Evolutionary conservation across 2,329 filamentous ascomycete species (phyloP).

Genomic region (Helminthosporium solani): DNA sequence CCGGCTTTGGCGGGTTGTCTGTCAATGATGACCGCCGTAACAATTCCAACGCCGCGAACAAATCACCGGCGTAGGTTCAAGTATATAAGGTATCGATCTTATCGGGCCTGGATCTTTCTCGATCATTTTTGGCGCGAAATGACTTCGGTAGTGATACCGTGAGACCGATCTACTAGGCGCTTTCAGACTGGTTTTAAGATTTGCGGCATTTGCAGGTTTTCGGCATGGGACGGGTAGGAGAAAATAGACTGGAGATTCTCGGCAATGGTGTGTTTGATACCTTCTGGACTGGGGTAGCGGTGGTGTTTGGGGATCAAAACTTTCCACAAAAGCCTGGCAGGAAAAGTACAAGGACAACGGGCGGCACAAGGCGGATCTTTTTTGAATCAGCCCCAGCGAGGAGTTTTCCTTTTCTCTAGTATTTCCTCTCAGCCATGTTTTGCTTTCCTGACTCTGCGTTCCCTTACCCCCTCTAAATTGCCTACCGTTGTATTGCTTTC

Average conservation of each 20-base stretch:
- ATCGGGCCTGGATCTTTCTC: conserved; percentile 35
- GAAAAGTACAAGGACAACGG: conserved; percentile 31
- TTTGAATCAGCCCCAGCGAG: conserved; percentile 17
- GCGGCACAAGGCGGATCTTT: conserved; percentile 26
- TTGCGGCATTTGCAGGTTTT: conserved; percentile 42
- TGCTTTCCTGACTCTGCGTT: conserved; percentile 4
- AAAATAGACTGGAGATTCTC: conserved; percentile 42
- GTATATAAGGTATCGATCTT: conserved; percentile 39
- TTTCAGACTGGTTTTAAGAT: conserved; percentile 38
- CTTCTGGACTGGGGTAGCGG: conserved; percentile 26
- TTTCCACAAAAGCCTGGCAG: conserved; percentile 34
- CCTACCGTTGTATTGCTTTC: conserved; percentile 5
- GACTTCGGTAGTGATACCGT: conserved; percentile 38
- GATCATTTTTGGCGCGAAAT: conserved; percentile 37
- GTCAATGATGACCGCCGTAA: conserved; percentile 62
- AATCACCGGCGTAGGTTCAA: conserved; percentile 42
- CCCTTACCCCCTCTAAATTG: conserved; percentile 9
- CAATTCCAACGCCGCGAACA: conserved; percentile 41
- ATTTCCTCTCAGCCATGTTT: conserved; percentile 2
- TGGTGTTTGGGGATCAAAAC: conserved; percentile 36
- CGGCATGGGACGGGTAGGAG: conserved; percentile 35
- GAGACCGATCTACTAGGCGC: conserved; percentile 38
- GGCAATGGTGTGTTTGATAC: conserved; percentile 43
- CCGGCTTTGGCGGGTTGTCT: conserved; percentile 69
- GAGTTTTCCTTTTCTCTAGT: conserved; percentile 9